phyloP scores from a whole-genome alignment of 2,329 filamentous ascomycete genomes.

The Rutstroemia sydowiana region DNA sequence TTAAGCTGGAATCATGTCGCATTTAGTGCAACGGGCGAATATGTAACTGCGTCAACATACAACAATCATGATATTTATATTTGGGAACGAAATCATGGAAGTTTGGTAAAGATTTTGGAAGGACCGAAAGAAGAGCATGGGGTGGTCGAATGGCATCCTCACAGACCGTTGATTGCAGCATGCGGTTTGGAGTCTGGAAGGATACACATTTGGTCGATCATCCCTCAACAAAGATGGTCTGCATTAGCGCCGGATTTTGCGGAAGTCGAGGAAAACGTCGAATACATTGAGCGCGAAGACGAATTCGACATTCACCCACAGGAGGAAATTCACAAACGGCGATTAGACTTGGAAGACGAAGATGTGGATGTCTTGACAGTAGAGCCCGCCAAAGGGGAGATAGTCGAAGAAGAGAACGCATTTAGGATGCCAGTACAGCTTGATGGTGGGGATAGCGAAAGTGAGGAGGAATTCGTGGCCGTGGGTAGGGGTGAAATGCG shows the following conservation, averaged over 20 bases:
- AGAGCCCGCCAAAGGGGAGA: conserved; percentile 56
- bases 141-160: conserved; percentile 95
- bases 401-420: conserved; percentile 46
- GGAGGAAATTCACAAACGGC: conserved; percentile 86
- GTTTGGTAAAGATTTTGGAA: conserved; percentile 92
- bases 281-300: conserved; percentile 92
- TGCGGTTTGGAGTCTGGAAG: conserved; percentile 88
- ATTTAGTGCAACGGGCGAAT: conserved; percentile 89
- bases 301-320: conserved; percentile 97
- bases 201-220: conserved; percentile 94
- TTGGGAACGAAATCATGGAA: conserved; percentile 91
- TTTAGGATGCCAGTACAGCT: conserved; percentile 93
- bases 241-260: conserved; percentile 93
- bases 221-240: conserved; percentile 94
- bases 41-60: conserved; percentile 91
- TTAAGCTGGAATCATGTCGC: conserved; percentile 96
- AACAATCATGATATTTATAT: conserved; percentile 99
- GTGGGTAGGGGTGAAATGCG: conserved; percentile 76
- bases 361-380: conserved; percentile 82
- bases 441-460: conserved; percentile 88
- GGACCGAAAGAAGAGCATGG: conserved; percentile 95
- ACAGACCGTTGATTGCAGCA: conserved; percentile 77
- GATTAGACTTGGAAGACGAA: conserved; percentile 87
- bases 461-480: conserved; percentile 76
- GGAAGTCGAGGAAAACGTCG: conserved; percentile 96